Evolutionary conservation across 257 asterid species (phyloP), one percentile per base, ranked within the genome.

Genomic region (Eucommia ulmoides): DNA sequence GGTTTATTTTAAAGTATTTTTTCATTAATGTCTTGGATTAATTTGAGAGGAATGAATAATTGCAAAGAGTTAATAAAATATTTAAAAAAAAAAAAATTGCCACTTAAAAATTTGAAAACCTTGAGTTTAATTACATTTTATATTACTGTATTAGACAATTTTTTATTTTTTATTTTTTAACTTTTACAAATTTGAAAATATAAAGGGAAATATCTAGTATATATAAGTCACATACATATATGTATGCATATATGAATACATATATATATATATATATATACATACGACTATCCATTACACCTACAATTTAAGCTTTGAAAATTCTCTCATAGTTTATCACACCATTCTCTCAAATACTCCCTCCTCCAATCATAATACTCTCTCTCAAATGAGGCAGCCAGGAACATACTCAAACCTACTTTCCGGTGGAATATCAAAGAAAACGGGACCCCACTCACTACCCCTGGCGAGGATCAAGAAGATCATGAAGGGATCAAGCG

Each of bases 391-490:
- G 95, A 79, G 89, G 74, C 93, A 77, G 29, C 66, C 95, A 0
- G 92, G 95, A 2, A 73, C 73, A 18, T 85, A 82, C 54, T 85
- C 95, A 4, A 80, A 82, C 51, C 55, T 85, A 24, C 25, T 85
- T 19, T 58, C 74, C 1, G 82, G 80, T 21, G 83, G 82, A 26
- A 23, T 52, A 42, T 71, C 75, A 15, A 61, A 73, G 9, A 72
- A 41, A 59, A 72, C 60, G 0, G 91, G 91, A 2, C 87, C 87
- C 0, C 95, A 85, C 41, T 75, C 87, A 5, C 59, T 85, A 53
- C 95, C 95, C 5, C 60, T 85, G 15, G 95, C 95, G 18, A 67
- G 81, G 52, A 77, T 80, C 55, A 72, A 74, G 83, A 77, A 77
- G 52, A 68, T 72, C n/a, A 73, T 70, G 95, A 85, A 85, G 80